Base-by-base conservation (phyloP, 1,284 basidiomycete genomes). In the Psilocybe mexicana region DNA sequence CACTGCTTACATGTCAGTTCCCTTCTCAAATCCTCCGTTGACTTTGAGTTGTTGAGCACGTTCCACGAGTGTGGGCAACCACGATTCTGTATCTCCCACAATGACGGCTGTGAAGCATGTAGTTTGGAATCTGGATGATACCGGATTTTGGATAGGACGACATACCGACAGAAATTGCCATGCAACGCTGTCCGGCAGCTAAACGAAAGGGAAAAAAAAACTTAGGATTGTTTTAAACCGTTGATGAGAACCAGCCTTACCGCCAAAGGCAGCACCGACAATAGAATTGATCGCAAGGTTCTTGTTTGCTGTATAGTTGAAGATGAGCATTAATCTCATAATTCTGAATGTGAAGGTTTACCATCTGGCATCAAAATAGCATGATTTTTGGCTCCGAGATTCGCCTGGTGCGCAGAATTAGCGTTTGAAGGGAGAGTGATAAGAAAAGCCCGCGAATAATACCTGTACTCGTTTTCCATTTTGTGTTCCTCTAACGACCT, bases 301-400 rank as follows among this genome's bases (percentile, higher is more conserved):
- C 75, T 91, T 93, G 79, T 98, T 98, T 30, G 96, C 96, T 94
- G 61, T 6, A 56, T 14, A 54, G 48, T 45, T 38, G 12, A 54
- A 55, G 59, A 51, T 48, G 49, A 35, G 26, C 1, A 54, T 35
- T 25, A 10, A 35, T 40, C 12, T 23, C 11, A 5, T 12, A n/a
- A 4, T 18, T 12, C 28, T 14, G n/a, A n/a, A 11, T 24, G 28
- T 24, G 25, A 6, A 14, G n/a, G 55, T 75, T 55, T 59, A 93
- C 92, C 92, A 73, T 98, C 96, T 28, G 95, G 93, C 92, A 98
- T 95, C 64, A 98, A 74, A 50, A 98, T 86, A 50, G 88, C 93
- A 73, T 98, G 96, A 71, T 98, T 99, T 80, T 99, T 99, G 40
- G 96, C 96, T 30, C 96, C 96, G 71, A 98, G 75, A 70, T 98